Conservation (phyloP, 495 filamentous ascomycete species). For the Bacidia gigantensis region DNA sequence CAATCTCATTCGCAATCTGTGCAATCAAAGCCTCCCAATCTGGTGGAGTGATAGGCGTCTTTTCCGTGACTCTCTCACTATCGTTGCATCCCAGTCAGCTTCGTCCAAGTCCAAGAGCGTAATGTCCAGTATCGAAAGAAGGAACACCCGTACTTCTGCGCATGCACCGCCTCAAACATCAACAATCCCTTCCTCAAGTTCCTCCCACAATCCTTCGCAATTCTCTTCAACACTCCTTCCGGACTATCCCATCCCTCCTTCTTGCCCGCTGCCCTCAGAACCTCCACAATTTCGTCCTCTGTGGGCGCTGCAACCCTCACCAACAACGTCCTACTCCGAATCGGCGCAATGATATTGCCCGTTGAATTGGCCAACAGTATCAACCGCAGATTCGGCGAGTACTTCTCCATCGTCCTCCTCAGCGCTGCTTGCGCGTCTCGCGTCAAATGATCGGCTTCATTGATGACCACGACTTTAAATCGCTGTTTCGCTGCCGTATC, state of each 20-base stretch:
- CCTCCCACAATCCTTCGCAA: conserved; percentile 82
- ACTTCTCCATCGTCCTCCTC: conserved; percentile 97
- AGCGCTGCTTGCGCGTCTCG: conserved; percentile 92
- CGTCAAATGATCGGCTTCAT: conserved; percentile 92
- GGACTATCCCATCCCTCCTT: conserved; percentile 63
- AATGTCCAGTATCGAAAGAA: conserved; percentile 10
- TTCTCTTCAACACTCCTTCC: conserved; percentile 58
- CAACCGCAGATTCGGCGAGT: conserved; percentile 81
- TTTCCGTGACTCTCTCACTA: conserved; percentile 83
- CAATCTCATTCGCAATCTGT: conserved; percentile 79
- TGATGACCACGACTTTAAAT: conserved; percentile 98
- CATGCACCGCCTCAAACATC: conserved; percentile 94
- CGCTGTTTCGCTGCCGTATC: conserved; percentile 75
- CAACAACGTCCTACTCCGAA: conserved; percentile 74
- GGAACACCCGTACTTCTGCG: conserved; percentile 60
- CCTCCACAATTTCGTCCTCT: conserved; percentile 65
- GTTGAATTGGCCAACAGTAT: conserved; percentile 91
- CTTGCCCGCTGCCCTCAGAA: conserved; percentile 58
- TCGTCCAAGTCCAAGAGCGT: too few species aligned
- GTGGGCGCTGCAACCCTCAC: conserved; percentile 86
- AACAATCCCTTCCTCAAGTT: conserved; percentile 81
- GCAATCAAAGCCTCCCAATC: conserved; percentile 90
- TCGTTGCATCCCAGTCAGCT: conserved; percentile 1
- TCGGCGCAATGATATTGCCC: conserved; percentile 94
- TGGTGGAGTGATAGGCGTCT: conserved; percentile 77